Base-by-base conservation (phyloP, 352 stramenopile genomes). In the Globisporangium apiculatum region DNA sequence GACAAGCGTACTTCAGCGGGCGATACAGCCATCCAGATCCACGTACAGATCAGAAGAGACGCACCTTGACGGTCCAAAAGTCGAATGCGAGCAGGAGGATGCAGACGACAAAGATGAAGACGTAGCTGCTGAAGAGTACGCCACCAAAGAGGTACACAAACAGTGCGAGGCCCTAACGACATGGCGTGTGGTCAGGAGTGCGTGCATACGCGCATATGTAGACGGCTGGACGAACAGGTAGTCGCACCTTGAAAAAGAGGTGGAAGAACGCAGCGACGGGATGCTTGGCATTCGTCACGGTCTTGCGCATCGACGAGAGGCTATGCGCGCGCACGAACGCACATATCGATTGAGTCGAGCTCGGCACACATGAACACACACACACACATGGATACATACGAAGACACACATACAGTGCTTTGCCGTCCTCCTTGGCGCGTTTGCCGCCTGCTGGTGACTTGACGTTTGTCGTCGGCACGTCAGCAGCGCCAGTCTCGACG, bases 11-110 rank as follows among this genome's bases (percentile, higher is more conserved):
- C 46, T 9, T 7, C 7, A 12, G 24, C 17, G 7, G 42, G 63
- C 31, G 37, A 15, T 14, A 12, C 0, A 31, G 42, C 7, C 14
- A 49, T 4, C 24, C 24, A 31, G 24, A 49, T 7, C 9, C 15
- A n/a, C 18, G 45, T 50, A 50, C n/a, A 50, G 14, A 43, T 8
- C 7, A 43, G 7, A 5, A 14, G 7, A 43, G 11, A 43, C 64
- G 14, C 57, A 87, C 77, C 72, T 99, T 99, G 37, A 99, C 96
- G 0, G 96, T 97, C 96, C 96, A 99, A 71, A 99, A 99, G 74
- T 99, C 97, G 51, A 98, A 98, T 8, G 96, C 92, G 40, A 98
- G 62, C 2, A 98, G 70, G 17, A 99, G 64, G 49, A 99, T 98
- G 71, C 92, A 98, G 15, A 98, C 64, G 24, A 99, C 96, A 35